Evolutionary conservation across 257 asterid species (phyloP), one percentile per base, ranked within the genome.

Genomic region (Lavandula angustifolia): DNA sequence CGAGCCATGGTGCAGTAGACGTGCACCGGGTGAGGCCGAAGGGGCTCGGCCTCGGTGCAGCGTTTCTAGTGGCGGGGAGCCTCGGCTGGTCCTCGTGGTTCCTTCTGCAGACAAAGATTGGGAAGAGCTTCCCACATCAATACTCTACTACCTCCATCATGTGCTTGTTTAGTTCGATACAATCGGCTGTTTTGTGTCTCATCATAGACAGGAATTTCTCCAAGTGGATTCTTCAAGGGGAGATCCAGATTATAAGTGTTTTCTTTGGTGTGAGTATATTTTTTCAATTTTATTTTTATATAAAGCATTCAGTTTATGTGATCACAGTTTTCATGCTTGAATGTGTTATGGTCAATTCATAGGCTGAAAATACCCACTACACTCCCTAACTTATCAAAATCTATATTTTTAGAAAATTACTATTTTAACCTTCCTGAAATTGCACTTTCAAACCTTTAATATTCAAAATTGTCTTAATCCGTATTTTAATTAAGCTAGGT

Each of bases 21-120:
- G 69, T 7, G 60, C 74, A 54, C 31, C 61, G 5, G 59, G 16
- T 54, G 37, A 67, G 49, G 54, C 6, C 75, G 0, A 59, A 62
- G 49, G 33, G 51, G n/a, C 75, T 78, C 75, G 86, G 75, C 3
- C n/a, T 65, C 3, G 96, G 96, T 12, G 75, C 97, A 3, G 66
- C 80, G 3, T 76, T 84, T 74, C 79, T 91, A 12, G 53, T 69
- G n/a, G 67, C 68, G 3, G 92, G 89, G 32, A 78, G 84, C 73
- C 3, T 82, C 5, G 66, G 70, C 31, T 88, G 94, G 98, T 70
- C 94, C 14, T 88, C 89, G 5, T 91, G 98, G 98, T 91, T 84
- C 61, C 68, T 82, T 9, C 66, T 86, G 38, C 96, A 86, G 75
- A 82, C 87, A 3, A 81, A 57, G 69, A 73, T 88, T 11, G 92